Percentiles rank a stretch among this genome's conserved stretches.
Evolutionary conservation across 2,329 filamentous ascomycete genomes (phyloP).

Genomic region (Ophiostoma sp.): DNA sequence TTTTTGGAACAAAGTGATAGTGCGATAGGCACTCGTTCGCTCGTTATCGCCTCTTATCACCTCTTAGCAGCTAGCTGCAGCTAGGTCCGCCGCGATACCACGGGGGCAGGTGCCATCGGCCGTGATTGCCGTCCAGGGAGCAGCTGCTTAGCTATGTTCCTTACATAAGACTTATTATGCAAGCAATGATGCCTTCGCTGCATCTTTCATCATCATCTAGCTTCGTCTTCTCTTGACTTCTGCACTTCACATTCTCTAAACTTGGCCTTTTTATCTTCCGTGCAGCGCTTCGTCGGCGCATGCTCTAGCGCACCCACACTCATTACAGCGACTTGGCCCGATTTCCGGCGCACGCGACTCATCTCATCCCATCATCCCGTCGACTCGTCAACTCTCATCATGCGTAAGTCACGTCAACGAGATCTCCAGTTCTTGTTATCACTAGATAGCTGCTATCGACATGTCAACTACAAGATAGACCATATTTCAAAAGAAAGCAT

Average conservation of each 20-base stretch:
- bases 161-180: neutral
- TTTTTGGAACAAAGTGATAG: neutral
- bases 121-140: neutral
- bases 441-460: neutral
- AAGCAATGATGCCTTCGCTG: constrained; percentile 7
- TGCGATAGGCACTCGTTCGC: neutral
- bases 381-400: neutral
- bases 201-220: constrained; percentile 7
- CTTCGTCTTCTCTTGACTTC: neutral
- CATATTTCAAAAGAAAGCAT: neutral
- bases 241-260: neutral
- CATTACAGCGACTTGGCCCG: neutral
- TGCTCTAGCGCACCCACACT: neutral
- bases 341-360: constrained; percentile 8
- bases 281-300: neutral
- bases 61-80: neutral
- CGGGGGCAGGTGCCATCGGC: neutral
- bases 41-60: neutral
- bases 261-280: neutral
- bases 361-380: neutral
- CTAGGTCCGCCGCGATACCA: neutral
- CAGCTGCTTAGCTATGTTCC: neutral
- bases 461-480: too few species aligned
- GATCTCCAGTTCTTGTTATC: neutral
- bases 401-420: neutral